Evolutionary conservation across 2,329 filamentous ascomycete genomes (phyloP).

Genomic region (Claviceps sorghi): DNA sequence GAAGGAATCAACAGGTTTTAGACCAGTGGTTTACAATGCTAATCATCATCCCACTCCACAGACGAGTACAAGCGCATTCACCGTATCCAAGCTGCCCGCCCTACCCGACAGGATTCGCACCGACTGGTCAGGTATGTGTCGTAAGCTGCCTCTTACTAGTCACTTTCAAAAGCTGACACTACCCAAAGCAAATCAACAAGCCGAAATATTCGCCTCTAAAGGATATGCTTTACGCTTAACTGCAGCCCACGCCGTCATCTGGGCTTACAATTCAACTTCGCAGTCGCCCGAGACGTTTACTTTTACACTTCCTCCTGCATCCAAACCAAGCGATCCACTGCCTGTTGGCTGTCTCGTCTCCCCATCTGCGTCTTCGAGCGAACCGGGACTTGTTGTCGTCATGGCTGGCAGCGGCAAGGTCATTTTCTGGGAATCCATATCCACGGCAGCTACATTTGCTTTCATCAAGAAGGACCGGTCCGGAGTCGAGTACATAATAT

Average conservation of each 20-base stretch:
- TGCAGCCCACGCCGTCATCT: constrained; percentile 69
- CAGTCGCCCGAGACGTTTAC: constrained; percentile 62
- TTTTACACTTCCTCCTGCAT: constrained; percentile 63
- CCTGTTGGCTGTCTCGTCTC: constrained; percentile 75
- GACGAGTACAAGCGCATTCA: constrained; percentile 76
- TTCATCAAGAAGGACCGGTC: constrained; percentile 70
- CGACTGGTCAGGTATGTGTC: constrained; percentile 48
- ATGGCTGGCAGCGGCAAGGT: constrained; percentile 74
- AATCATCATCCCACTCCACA: constrained; percentile 20
- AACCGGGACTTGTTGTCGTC: constrained; percentile 75
- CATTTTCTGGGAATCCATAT: constrained; percentile 91
- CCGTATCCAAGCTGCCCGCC: constrained; percentile 69
- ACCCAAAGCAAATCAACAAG: constrained; percentile 44
- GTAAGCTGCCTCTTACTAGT: background rate
- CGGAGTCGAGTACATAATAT: constrained; percentile 61
- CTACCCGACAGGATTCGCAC: constrained; percentile 63
- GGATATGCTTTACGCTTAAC: constrained; percentile 72
- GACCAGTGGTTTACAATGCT: background rate
- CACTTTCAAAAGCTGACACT: background rate
- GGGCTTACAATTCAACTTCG: constrained; percentile 65
- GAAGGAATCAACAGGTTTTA: background rate
- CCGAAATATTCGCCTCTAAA: constrained; percentile 47
- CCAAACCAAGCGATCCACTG: constrained; percentile 53
- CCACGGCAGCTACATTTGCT: constrained; percentile 70
- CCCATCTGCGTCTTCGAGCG: constrained; percentile 59